Conservation (phyloP, 768 basidiomycete genomes). For the Cantharellus anzutake region DNA sequence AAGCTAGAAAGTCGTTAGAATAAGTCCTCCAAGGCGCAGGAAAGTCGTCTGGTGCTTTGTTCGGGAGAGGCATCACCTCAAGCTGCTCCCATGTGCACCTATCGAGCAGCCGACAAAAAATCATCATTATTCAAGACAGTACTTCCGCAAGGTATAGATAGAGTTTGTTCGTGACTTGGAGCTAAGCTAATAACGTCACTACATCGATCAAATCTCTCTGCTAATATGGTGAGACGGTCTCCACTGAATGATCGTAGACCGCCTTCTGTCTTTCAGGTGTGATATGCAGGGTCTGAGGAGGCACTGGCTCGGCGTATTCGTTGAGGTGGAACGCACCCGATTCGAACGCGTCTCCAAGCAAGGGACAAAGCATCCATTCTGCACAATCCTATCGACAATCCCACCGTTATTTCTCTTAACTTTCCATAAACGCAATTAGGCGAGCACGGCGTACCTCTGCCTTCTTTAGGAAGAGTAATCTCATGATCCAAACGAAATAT, state of each 20-base stretch:
- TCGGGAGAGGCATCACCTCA: no score
- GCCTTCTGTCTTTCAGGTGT: neutral
- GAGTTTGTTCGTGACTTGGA: no score
- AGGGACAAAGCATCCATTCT: slow-evolving; percentile 1
- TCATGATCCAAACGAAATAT: neutral
- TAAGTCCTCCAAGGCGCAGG: no score
- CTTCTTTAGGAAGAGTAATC: neutral
- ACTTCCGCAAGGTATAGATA: no score
- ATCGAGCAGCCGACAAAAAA: no score
- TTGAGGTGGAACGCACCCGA: slow-evolving; percentile 5
- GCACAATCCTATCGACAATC: slow-evolving; percentile 1
- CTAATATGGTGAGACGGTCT: neutral
- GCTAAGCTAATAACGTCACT: no score
- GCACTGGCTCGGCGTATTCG: neutral
- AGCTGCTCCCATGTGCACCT: no score
- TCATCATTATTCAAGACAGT: no score
- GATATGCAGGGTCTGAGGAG: neutral
- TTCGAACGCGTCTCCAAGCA: neutral
- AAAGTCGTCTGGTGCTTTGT: no score
- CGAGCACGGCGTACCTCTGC: neutral
- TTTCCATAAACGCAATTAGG: neutral
- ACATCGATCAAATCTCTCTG: neutral
- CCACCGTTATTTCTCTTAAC: neutral
- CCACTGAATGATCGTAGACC: neutral
- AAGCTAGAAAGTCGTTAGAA: no score